These are phyloP conservation scores for Calonectria pauciramosa DNA, from an alignment of 2,329 filamentous ascomycete species.

Conservation along the genomic window DNA sequence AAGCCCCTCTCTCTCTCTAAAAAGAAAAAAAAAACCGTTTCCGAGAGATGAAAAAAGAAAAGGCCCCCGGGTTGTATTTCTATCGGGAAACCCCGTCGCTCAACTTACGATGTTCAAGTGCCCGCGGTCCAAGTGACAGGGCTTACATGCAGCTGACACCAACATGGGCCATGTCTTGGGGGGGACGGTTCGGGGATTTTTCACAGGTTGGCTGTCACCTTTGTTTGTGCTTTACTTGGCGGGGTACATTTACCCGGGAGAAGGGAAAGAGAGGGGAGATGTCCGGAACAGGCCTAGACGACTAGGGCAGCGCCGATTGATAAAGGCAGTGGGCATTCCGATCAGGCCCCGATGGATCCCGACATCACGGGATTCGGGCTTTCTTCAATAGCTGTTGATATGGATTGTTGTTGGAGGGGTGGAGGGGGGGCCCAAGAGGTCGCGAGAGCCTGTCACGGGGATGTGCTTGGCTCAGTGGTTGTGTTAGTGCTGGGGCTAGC, in stretches of 20 bases:
- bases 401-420: not conserved
- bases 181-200: not conserved
- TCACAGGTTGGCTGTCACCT: not conserved
- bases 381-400: not conserved
- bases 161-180: not conserved
- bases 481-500: not conserved
- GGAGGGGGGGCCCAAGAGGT: not conserved
- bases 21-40: not conserved
- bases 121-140: conserved; percentile 12
- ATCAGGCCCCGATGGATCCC: conserved; percentile 2
- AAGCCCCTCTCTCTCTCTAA: not conserved
- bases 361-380: conserved; percentile 16
- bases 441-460: not conserved
- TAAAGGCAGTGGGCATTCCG: not conserved
- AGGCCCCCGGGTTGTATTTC: not conserved
- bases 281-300: conserved; percentile 11
- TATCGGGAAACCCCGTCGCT: not conserved
- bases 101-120: not conserved
- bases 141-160: conserved; percentile 13
- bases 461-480: not conserved
- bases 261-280: not conserved
- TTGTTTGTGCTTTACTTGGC: not conserved
- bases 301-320: conserved; percentile 20
- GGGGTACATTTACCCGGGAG: conserved; percentile 14
- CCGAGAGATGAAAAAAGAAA: not conserved